Evolutionary conservation across 106 monocot species (phyloP), one percentile per base, ranked within the genome.

Genomic region (Dactylorhiza incarnata): DNA sequence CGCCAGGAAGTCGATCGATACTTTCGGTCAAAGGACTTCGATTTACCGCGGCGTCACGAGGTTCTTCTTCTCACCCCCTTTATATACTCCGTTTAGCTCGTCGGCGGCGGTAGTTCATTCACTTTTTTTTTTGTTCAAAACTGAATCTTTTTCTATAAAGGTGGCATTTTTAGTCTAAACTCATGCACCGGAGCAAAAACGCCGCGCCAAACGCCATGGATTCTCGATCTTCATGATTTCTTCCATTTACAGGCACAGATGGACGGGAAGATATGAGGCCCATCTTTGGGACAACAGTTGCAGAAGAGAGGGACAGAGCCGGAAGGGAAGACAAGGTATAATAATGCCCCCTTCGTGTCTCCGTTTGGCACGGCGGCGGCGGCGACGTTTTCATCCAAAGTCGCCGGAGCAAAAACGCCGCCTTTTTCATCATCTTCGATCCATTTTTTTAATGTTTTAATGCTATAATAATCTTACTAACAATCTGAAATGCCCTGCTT

Each of bases 21-120:
- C 96, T 13, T 93, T 97, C 72, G 96, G 96, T 71, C 96, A 97
- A 73, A 85, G 96, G 45, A 97, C 96, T 15, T 97, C 96, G 23
- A 91, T 97, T 66, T 97, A 97, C 44, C 76, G 96, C 2, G 96
- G 96, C 19, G 96, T 97, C 7, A 97, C 96, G 43, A 93, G 93
- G 96, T 96, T 5, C 29, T 13, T 37, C 37, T 37, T 37, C 37
- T 37, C 37, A 37, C 0, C 37, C 37, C n/a, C n/a, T n/a, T n/a
- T n/a, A n/a, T n/a, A n/a, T n/a, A n/a, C n/a, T n/a, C n/a, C n/a
- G n/a, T n/a, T n/a, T n/a, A n/a, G n/a, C n/a, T n/a, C n/a, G n/a
- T n/a, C n/a, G n/a, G n/a, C n/a, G n/a, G n/a, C n/a, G n/a, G n/a
- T n/a, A n/a, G n/a, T n/a, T n/a, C n/a, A n/a, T n/a, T n/a, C n/a